Evolutionary conservation across 176 grass and related monocot species (phyloP), one percentile per base, ranked within the genome.

Genomic region (Stipa capillata): DNA sequence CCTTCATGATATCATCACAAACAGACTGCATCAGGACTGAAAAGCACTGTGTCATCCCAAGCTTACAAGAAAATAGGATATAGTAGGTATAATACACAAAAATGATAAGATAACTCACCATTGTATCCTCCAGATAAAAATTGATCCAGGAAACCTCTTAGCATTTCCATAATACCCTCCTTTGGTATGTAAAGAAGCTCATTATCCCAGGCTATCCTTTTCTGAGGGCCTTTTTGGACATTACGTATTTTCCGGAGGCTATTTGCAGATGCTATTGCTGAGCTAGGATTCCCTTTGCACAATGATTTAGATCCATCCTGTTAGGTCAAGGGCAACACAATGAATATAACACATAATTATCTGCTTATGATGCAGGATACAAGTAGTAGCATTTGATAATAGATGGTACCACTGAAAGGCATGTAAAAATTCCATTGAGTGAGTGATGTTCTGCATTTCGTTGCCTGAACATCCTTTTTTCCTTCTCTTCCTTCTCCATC

Each of bases 1-100:
- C 91, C 62, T 92, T 90, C 73, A 37, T 76, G 74, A 94, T 92
- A 86, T 97, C 92, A 41, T 87, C 78, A 61, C 80, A 72, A 82
- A 97, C 75, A 50, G 95, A 97, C 89, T 94, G 91, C 91, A 97
- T 97, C 77, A 97, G 54, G 71, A 97, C 95, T 97, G 89, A 78
- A 64, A 81, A 86, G 58, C 40, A 88, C 44, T 7, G 45, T 29
- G 68, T 91, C 80, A 91, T 74, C 35, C 54, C 27, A 82, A 71
- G 65, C 37, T 77, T 74, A 69, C 24, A 73, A 18, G 16, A 73
- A 73, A 62, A 42, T 20, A 69, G 61, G 18, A 79, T 8, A 55
- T n/a, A n/a, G n/a, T 41, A 83, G 72, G 17, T 79, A 61, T 75
- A 20, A 10, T 34, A 79, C 60, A 45, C 7, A 63, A 68, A 68